Conservation (phyloP, 169 alveolate species). For the Blepharisma undulans region DNA sequence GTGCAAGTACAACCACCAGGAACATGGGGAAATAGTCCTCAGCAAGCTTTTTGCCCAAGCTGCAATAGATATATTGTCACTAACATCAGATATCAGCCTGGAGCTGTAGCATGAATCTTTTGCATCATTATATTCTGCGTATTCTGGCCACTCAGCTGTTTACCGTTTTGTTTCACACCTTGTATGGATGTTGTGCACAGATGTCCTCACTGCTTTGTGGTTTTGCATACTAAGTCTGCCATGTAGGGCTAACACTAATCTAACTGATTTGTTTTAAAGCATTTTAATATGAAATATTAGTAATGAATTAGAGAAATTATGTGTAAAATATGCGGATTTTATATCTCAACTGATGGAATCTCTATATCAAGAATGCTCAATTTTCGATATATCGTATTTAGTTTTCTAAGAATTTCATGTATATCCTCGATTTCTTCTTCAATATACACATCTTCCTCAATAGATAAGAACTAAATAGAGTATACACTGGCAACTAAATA, state of each 20-base stretch:
- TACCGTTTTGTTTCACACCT: neutral
- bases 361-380: neutral
- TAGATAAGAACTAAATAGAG: neutral
- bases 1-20: neutral
- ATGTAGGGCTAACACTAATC: neutral
- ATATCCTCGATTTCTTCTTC: neutral
- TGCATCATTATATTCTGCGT: conserved; percentile 6
- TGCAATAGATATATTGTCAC: neutral
- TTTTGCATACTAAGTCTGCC: neutral
- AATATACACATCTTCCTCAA: neutral
- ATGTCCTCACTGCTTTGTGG: neutral
- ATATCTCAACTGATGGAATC: neutral
- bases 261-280: neutral
- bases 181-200: neutral
- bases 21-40: neutral
- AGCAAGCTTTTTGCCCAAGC: neutral
- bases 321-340: neutral
- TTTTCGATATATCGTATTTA: neutral
- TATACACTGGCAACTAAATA: neutral
- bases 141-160: neutral
- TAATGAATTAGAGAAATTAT: neutral
- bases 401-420: neutral
- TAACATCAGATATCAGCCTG: neutral
- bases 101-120: neutral
- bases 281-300: neutral